These are phyloP conservation scores for Leccinum solheimii DNA, from an alignment of 1,284 basidiomycete species.

Conservation along the genomic window DNA sequence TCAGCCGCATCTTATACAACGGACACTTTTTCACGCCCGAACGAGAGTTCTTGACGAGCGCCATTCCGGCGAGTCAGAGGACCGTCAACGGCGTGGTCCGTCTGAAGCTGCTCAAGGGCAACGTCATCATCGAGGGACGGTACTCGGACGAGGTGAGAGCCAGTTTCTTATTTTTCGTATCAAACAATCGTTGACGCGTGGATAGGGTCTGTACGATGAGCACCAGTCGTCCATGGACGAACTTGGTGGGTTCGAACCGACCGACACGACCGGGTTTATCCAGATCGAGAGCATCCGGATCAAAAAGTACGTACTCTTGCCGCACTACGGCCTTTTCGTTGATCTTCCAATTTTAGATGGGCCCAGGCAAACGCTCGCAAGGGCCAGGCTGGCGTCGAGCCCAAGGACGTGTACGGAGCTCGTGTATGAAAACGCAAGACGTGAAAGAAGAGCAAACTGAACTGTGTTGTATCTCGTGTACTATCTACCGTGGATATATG, in stretches of 20 bases:
- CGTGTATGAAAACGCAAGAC: conserved; percentile 17
- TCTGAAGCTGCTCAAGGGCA: conserved; percentile 95
- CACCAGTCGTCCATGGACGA: conserved; percentile 99
- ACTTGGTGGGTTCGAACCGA: conserved; percentile 95
- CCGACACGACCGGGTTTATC: conserved; percentile 92
- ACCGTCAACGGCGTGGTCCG: conserved; percentile 95
- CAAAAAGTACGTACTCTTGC: conserved; percentile 71
- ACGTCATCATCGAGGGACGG: conserved; percentile 92
- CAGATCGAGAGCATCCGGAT: conserved; percentile 94
- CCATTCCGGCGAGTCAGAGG: conserved; percentile 90
- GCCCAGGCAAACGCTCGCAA: conserved; percentile 82
- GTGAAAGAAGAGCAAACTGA: background rate
- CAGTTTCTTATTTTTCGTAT: background rate
- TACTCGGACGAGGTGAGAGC: conserved; percentile 76
- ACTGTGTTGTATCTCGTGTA: conserved; percentile 7
- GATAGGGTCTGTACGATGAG: conserved; percentile 90
- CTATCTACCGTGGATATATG: conserved; percentile 1
- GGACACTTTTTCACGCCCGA: conserved; percentile 98
- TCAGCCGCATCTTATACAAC: conserved; percentile 94
- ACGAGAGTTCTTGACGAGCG: conserved; percentile 89
- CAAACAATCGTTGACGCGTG: background rate
- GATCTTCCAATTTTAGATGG: conserved; percentile 53
- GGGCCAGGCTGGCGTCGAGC: conserved; percentile 74
- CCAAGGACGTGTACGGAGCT: conserved; percentile 43
- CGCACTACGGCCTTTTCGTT: background rate